Evolutionary conservation across 192 early-diverging fungal genomes (phyloP), one percentile per base, ranked within the genome.

Genomic region (Coemansia sp.): DNA sequence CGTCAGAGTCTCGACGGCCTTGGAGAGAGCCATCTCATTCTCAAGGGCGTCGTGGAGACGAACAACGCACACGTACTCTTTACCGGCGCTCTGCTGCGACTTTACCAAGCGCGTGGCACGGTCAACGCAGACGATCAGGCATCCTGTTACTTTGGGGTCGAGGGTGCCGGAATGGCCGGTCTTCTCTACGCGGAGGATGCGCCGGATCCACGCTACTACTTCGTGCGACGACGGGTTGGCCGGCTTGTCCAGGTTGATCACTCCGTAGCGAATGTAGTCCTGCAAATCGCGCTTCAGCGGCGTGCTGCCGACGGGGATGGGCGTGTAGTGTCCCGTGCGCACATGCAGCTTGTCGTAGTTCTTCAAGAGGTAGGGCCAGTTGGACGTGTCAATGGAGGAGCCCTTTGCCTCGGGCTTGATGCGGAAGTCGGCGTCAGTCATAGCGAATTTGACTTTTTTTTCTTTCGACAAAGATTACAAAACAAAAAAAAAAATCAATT

Each of bases 151-250:
- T 77, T 99, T 99, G 61, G 97, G 97, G 85, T 99, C 97, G 7
- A 99, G 89, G 9, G 97, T 99, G 47, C 97, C 97, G 73, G 89
- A 91, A 87, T 99, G 97, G 28, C 97, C 97, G 48, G 97, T 99
- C 78, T 99, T 99, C 70, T 99, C 95, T 25, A 94, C 94, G 60
- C 92, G 89, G 56, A 99, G 88, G 62, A 99, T 99, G 64, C 95
- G 91, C 38, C 94, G 89, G 77, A 99, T 95, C 97, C 97, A 99
- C 60, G 97, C 97, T 57, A 99, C 97, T 23, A 99, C 97, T 84
- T 99, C 97, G 86, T 99, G 97, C 50, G 97, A 99, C 58, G 95
- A 98, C 58, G 97, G 97, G 86, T 99, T 99, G 34, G 97, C 90
- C 35, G 97, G 97, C 86, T 99, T 99, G 87, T 99, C 97, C 66